phyloP scores from a whole-genome alignment of 306 rosid genomes.

The Cicer yamashitae region DNA sequence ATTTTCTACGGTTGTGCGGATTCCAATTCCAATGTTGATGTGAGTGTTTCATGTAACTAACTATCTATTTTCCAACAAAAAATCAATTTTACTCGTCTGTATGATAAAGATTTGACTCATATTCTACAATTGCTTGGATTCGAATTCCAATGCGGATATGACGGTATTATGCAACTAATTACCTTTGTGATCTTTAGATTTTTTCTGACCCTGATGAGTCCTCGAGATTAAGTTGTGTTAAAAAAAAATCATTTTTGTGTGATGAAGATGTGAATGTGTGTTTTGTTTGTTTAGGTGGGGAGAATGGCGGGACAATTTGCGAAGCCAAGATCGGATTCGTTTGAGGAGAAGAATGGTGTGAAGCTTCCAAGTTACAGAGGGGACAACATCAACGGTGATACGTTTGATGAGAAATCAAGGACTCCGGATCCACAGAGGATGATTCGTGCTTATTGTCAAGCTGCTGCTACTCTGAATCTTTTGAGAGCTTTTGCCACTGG shows the following conservation, averaged over 20 bases:
- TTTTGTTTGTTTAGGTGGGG: slow-evolving; percentile 67
- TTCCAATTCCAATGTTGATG: no score
- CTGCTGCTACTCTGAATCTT: slow-evolving; percentile 93
- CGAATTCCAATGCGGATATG: background rate
- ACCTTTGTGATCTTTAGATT: background rate
- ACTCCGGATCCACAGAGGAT: slow-evolving; percentile 93
- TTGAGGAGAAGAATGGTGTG: slow-evolving; percentile 92
- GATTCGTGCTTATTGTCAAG: slow-evolving; percentile 95
- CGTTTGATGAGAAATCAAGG: slow-evolving; percentile 82
- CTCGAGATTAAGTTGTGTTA: background rate
- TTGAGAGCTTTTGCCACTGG: slow-evolving; percentile 95
- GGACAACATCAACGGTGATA: slow-evolving; percentile 91
- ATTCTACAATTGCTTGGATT: background rate
- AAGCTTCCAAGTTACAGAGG: slow-evolving; percentile 99
- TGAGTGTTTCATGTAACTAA: no score
- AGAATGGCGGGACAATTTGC: slow-evolving; percentile 99
- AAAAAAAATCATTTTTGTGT: background rate
- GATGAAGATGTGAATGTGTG: background rate
- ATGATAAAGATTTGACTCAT: no score
- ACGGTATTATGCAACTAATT: background rate
- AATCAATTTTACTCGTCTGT: no score
- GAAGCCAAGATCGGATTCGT: slow-evolving; percentile 88
- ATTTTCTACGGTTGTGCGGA: no score
- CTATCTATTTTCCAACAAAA: no score
- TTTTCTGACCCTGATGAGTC: background rate